Evolutionary conservation across 2,329 filamentous ascomycete genomes (phyloP).

Genomic region (Colletotrichum magnum): DNA sequence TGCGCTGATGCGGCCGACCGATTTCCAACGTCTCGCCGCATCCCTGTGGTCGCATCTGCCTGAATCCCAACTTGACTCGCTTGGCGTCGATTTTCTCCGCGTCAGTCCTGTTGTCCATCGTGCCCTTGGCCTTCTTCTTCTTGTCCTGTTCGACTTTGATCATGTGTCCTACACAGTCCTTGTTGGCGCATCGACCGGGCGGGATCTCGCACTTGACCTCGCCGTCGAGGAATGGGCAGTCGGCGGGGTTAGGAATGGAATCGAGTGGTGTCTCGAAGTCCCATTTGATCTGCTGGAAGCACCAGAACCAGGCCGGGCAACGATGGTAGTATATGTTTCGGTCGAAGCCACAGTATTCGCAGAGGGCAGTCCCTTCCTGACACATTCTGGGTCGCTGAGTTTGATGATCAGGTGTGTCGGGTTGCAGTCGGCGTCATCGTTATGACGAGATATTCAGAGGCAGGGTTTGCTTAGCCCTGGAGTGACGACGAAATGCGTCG

Average conservation of each 20-base stretch:
- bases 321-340: constrained; percentile 40
- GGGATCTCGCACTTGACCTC: constrained; percentile 32
- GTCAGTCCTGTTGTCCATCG: constrained; percentile 86
- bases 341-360: constrained; percentile 37
- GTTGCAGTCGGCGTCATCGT: too few relatives aligned
- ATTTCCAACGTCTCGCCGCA: constrained; percentile 33
- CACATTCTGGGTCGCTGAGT: constrained; percentile 34
- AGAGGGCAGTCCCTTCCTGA: constrained; percentile 38
- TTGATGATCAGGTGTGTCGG: background rate
- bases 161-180: constrained; percentile 17
- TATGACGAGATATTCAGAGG: too few relatives aligned
- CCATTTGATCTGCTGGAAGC: constrained; percentile 28
- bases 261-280: constrained; percentile 29
- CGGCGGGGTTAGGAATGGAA: constrained; percentile 27
- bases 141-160: constrained; percentile 8
- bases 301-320: constrained; percentile 30
- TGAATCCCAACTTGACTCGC: constrained; percentile 30
- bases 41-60: constrained; percentile 14
- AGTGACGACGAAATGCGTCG: too few relatives aligned
- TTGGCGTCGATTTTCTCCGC: constrained; percentile 89
- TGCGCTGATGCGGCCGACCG: constrained; percentile 34
- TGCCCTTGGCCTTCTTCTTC: constrained; percentile 46
- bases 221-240: constrained; percentile 33
- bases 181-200: constrained; percentile 37
- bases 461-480: too few relatives aligned